Percentiles rank a stretch among this genome's conserved stretches.
Evolutionary conservation across 371 early-diverging fungal genomes (phyloP).

Genomic region (Apophysomyces ossiformis): DNA sequence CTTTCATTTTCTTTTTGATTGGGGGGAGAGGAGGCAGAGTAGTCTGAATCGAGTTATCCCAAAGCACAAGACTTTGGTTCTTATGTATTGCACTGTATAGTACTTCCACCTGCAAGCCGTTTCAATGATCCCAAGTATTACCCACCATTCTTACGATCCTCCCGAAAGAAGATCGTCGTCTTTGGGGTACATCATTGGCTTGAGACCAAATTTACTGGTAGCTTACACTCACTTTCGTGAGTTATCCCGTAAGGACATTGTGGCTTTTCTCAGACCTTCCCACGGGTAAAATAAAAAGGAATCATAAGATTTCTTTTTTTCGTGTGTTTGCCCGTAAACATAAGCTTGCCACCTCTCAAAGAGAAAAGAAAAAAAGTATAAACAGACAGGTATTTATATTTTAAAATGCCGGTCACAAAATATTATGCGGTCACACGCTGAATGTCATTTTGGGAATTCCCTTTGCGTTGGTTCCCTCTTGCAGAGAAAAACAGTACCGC

Average conservation of each 20-base stretch:
- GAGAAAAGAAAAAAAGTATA: conserved; percentile 20
- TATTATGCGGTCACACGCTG: background rate
- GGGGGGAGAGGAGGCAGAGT: conserved; percentile 43
- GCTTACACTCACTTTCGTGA: conserved; percentile 48
- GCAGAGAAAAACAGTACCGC: too few species aligned
- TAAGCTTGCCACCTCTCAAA: conserved; percentile 50
- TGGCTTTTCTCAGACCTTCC: conserved; percentile 62
- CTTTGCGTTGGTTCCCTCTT: too few species aligned
- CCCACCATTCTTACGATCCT: conserved; percentile 21
- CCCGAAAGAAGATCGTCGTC: background rate
- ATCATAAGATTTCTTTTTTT: conserved; percentile 36
- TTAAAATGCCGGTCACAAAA: conserved; percentile 16
- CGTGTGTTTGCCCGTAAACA: conserved; percentile 58
- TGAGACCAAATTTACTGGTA: conserved; percentile 37
- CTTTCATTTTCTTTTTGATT: conserved; percentile 13
- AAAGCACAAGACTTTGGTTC: conserved; percentile 29
- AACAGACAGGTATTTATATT: background rate
- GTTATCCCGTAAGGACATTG: conserved; percentile 50
- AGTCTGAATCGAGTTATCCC: conserved; percentile 57
- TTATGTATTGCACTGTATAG: conserved; percentile 60
- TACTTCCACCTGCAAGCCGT: conserved; percentile 48
- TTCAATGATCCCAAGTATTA: conserved; percentile 29
- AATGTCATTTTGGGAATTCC: too few species aligned
- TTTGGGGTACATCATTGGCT: background rate
- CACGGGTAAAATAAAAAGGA: conserved; percentile 44